These are phyloP conservation scores for Teunomyces kruisii DNA, from an alignment of 805 yeast species.

Conservation along the genomic window DNA sequence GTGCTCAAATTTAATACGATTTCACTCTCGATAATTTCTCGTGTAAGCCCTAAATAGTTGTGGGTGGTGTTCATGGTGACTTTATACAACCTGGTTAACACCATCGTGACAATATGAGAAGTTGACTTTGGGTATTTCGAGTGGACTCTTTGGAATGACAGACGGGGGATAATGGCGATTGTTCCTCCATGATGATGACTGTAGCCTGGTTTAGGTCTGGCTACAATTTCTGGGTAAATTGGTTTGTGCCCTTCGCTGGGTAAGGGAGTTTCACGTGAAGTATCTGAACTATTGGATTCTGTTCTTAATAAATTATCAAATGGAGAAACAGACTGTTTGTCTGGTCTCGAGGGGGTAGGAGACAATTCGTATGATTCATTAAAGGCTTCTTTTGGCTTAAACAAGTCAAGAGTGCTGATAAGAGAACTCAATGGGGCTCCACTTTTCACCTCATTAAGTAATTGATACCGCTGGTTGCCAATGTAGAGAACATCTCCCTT, in stretches of 20 bases:
- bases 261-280: background rate
- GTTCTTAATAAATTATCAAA: slow-evolving; percentile 7
- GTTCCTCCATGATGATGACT: slow-evolving; percentile 49
- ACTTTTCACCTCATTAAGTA: slow-evolving; percentile 75
- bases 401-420: slow-evolving; percentile 73
- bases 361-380: background rate
- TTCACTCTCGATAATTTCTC: slow-evolving; percentile 79
- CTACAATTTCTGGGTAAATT: slow-evolving; percentile 50
- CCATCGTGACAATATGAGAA: slow-evolving; percentile 92
- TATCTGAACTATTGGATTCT: slow-evolving; percentile 5
- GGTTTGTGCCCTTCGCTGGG: background rate
- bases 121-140: slow-evolving; percentile 82
- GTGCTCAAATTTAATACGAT: slow-evolving; percentile 48
- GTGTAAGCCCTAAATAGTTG: slow-evolving; percentile 78
- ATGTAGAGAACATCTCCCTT: slow-evolving; percentile 45
- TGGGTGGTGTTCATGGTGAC: slow-evolving; percentile 93
- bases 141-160: slow-evolving; percentile 72
- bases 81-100: slow-evolving; percentile 78
- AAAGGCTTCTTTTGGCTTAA: slow-evolving; percentile 29
- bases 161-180: slow-evolving; percentile 86
- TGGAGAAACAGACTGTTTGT: background rate
- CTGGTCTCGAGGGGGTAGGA: background rate
- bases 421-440: slow-evolving; percentile 86
- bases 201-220: slow-evolving; percentile 53
- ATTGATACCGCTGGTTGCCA: slow-evolving; percentile 64